A percentile compares a stretch with the other conserved stretches of the same genome.
Conservation (phyloP, 2,329 filamentous ascomycete species). For the Penicillium sp. region DNA sequence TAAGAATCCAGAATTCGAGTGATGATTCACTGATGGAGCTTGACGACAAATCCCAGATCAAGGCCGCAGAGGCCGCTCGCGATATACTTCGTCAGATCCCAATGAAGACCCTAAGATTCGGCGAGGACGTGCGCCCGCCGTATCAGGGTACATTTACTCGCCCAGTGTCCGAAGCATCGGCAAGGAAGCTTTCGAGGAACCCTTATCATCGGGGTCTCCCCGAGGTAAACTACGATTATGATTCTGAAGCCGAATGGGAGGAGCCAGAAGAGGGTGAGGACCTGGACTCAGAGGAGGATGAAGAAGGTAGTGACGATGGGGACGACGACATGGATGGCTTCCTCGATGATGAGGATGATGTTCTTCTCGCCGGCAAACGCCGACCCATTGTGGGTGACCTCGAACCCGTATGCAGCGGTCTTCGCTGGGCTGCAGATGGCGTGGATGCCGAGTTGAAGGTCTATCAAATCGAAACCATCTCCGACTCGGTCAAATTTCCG, state of each 20-base stretch:
- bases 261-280: constrained; percentile 73
- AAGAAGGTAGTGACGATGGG: constrained; percentile 63
- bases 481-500: constrained; percentile 55
- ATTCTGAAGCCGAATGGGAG: constrained; percentile 67
- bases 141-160: constrained; percentile 65
- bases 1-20: constrained; percentile 49
- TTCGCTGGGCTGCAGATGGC: constrained; percentile 73
- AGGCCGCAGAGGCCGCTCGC: constrained; percentile 30
- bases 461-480: constrained; percentile 74
- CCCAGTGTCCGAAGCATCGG: constrained; percentile 41
- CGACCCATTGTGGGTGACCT: constrained; percentile 66
- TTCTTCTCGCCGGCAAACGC: constrained; percentile 55
- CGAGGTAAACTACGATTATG: constrained; percentile 65
- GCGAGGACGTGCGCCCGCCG: constrained; percentile 63
- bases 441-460: constrained; percentile 54
- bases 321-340: constrained; percentile 89
- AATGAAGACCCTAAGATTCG: constrained; percentile 61
- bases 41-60: constrained; percentile 22
- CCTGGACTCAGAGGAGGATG: constrained; percentile 64
- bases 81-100: constrained; percentile 51
- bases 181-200: constrained; percentile 54
- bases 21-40: constrained; percentile 38
- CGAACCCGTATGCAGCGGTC: constrained; percentile 73
- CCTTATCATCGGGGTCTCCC: constrained; percentile 54
- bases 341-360: constrained; percentile 81